Conservation (phyloP, 2,329 filamentous ascomycete species). For the Neoscytalidium dimidiatum region DNA sequence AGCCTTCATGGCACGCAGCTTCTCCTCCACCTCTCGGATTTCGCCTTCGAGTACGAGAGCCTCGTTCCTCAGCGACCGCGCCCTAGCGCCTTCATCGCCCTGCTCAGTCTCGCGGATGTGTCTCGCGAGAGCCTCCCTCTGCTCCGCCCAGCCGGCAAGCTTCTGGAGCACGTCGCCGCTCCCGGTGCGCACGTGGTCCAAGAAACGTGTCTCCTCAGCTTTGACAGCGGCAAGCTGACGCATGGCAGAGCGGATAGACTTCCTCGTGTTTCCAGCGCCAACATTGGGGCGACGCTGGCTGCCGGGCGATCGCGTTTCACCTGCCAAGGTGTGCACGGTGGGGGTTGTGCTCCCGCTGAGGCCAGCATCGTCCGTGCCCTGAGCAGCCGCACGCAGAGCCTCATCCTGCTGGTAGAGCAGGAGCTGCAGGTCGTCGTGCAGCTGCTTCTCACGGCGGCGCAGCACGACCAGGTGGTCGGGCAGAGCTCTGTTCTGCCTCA, state of each 20-base stretch:
- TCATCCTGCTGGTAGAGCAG: conserved; percentile 64
- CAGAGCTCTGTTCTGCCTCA: conserved; percentile 21
- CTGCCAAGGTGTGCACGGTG: conserved; percentile 31
- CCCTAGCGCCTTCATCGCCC: conserved; percentile 58
- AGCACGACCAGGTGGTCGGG: conserved; percentile 50
- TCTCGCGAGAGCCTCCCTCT: conserved; percentile 56
- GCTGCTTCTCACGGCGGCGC: conserved; percentile 54
- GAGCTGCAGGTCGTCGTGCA: conserved; percentile 60
- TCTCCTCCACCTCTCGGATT: conserved; percentile 66
- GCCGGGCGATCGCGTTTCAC: conserved; percentile 46
- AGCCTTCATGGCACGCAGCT: conserved; percentile 61
- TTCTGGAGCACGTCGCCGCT: conserved; percentile 61
- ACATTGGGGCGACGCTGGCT: conserved; percentile 57
- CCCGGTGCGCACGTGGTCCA: conserved; percentile 59
- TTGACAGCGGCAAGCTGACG: conserved; percentile 66
- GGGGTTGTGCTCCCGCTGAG: conserved; percentile 55
- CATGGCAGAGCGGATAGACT: conserved; percentile 65
- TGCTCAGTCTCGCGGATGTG: conserved; percentile 59
- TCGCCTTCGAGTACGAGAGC: conserved; percentile 59
- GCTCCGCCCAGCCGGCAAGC: conserved; percentile 60
- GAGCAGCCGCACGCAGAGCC: conserved; percentile 54
- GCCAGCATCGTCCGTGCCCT: conserved; percentile 41
- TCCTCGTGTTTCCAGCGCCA: conserved; percentile 64
- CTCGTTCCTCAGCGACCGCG: conserved; percentile 52
- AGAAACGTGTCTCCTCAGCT: conserved; percentile 64